These are phyloP conservation scores for Volvariella surrecta DNA, from an alignment of 1,284 basidiomycete species.

Conservation along the genomic window DNA sequence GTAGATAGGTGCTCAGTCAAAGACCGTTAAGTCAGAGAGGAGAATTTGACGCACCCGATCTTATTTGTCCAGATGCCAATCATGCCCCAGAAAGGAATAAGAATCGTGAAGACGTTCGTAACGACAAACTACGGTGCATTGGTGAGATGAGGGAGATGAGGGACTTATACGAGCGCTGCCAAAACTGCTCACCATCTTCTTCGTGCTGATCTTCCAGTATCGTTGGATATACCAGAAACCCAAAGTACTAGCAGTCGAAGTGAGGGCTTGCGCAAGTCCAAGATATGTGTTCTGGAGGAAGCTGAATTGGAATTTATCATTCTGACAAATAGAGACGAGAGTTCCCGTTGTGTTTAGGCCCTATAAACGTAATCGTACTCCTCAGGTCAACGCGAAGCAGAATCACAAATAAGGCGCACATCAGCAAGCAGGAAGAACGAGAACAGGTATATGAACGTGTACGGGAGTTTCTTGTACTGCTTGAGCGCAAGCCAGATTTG, in stretches of 20 bases:
- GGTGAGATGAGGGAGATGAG: not conserved
- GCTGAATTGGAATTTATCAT: constrained; percentile 67
- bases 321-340: constrained; percentile 73
- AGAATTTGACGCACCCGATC: constrained; percentile 51
- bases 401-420: constrained; percentile 35
- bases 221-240: constrained; percentile 78
- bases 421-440: constrained; percentile 75
- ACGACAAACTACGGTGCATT: constrained; percentile 50
- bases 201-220: constrained; percentile 68
- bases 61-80: constrained; percentile 75
- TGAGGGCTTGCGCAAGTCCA: constrained; percentile 63
- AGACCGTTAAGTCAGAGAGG: not conserved
- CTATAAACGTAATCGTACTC: constrained; percentile 25
- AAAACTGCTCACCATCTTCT: constrained; percentile 51
- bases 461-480: constrained; percentile 66
- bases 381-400: too few relatives aligned
- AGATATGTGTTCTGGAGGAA: constrained; percentile 74
- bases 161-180: too few relatives aligned
- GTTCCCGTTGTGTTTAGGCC: constrained; percentile 74
- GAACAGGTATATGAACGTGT: constrained; percentile 71
- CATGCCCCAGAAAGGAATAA: constrained; percentile 86
- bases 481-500: too few relatives aligned
- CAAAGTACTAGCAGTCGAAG: constrained; percentile 63
- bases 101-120: constrained; percentile 67
- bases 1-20: constrained; percentile 16